A percentile compares a stretch with the other conserved stretches of the same genome.
Conservation (phyloP, 2,329 filamentous ascomycete genomes). For the Davidsoniella eucalypti region DNA sequence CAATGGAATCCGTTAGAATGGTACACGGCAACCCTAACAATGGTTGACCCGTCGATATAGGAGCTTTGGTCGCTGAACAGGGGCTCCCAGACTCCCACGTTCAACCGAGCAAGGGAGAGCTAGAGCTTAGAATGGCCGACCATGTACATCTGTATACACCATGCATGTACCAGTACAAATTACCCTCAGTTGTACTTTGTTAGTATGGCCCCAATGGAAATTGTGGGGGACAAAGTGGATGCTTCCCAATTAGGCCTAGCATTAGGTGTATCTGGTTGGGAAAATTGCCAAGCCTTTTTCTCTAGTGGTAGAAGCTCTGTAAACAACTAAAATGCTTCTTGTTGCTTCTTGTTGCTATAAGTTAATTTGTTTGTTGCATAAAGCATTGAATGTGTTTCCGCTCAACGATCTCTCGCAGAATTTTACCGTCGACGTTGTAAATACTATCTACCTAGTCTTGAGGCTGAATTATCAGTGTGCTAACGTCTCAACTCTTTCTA, state of each 20-base stretch:
- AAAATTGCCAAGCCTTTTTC: slow-evolving; percentile 5
- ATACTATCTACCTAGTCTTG: neutral
- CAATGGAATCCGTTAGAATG: too few relatives aligned
- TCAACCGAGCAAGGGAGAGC: neutral
- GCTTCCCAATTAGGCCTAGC: slow-evolving; percentile 10
- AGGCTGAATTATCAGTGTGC: neutral
- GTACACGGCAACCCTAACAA: neutral
- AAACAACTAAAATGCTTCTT: too few relatives aligned
- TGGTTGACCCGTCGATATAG: neutral
- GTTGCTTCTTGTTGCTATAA: too few relatives aligned
- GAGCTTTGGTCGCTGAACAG: neutral
- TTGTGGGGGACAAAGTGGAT: slow-evolving; percentile 1
- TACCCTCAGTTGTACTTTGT: neutral
- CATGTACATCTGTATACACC: neutral
- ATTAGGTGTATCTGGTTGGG: slow-evolving; percentile 11
- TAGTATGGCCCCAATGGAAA: slow-evolving; percentile 10
- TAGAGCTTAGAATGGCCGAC: neutral
- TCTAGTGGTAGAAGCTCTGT: too few relatives aligned
- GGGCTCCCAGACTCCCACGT: neutral
- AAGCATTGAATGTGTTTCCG: too few relatives aligned
- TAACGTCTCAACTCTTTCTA: neutral
- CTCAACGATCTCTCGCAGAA: too few relatives aligned
- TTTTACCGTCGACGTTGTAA: too few relatives aligned
- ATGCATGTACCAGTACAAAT: neutral
- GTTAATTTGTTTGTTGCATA: too few relatives aligned